Evolutionary conservation across 1,139 yeast species (phyloP).

Genomic region (Lodderomyces margitis): DNA sequence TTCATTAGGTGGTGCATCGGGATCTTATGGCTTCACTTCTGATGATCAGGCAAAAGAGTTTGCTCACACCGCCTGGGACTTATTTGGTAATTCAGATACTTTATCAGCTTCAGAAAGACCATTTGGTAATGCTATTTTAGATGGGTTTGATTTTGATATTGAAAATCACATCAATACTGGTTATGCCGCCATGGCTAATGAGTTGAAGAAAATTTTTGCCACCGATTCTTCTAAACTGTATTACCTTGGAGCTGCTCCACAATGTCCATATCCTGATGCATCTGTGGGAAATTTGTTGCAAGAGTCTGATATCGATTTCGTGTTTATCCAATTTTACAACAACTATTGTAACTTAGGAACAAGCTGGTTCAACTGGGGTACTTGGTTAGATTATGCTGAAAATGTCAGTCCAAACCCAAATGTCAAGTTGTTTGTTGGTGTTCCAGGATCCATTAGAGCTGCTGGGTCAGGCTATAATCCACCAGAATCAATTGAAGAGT

Average conservation of each 20-base stretch:
- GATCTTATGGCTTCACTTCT: conserved; percentile 67
- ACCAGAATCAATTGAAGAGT: conserved; percentile 19
- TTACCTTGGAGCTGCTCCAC: conserved; percentile 92
- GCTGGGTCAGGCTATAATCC: conserved; percentile 49
- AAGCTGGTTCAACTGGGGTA: conserved; percentile 71
- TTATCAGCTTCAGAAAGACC: conserved; percentile 56
- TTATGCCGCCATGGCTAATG: conserved; percentile 57
- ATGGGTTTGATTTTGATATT: conserved; percentile 48
- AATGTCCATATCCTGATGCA: conserved; percentile 90
- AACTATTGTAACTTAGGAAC: conserved; percentile 68
- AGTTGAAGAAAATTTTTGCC: conserved; percentile 57
- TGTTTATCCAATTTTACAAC: conserved; percentile 91
- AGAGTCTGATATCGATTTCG: conserved; percentile 71
- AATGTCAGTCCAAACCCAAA: conserved; percentile 63
- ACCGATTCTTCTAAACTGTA: conserved; percentile 57
- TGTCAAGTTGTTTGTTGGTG: conserved; percentile 66
- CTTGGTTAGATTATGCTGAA: conserved; percentile 74
- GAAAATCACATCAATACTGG: conserved; percentile 50
- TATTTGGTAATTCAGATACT: conserved; percentile 70
- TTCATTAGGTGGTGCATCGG: conserved; percentile 87
- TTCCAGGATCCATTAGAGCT: conserved; percentile 68
- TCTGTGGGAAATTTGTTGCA: conserved; percentile 68
- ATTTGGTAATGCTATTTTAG: conserved; percentile 54
- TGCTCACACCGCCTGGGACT: conserved; percentile 79
- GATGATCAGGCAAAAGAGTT: conserved; percentile 64